phyloP scores from a whole-genome alignment of 768 basidiomycete genomes.

The Mycena epipterygia region DNA sequence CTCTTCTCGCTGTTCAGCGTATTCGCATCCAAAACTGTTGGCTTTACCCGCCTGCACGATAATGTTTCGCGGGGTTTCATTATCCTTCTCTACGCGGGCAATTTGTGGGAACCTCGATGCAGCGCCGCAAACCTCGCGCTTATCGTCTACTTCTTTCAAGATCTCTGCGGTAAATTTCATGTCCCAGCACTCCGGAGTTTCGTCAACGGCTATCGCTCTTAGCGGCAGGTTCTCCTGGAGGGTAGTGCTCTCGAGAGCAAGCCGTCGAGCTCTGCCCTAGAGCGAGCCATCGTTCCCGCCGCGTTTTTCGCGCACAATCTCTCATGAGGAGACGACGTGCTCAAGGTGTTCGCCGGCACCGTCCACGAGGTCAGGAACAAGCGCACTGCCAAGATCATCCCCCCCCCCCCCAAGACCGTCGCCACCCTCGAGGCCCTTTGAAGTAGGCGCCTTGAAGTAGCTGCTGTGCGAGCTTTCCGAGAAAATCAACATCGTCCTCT shows the following conservation, averaged over 20 bases:
- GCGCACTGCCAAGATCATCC: constrained; percentile 85
- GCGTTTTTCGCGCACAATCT: constrained; percentile 40
- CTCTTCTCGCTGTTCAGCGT: too few species aligned
- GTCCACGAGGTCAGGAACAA: constrained; percentile 94
- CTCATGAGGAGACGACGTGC: constrained; percentile 75
- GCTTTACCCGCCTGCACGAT: too few species aligned
- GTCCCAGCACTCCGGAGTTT: too few species aligned
- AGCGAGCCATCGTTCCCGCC: constrained; percentile 37
- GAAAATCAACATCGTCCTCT: constrained; percentile 90
- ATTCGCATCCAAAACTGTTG: too few species aligned
- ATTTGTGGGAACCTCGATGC: too few species aligned
- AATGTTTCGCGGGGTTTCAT: too few species aligned
- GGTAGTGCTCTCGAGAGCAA: constrained; percentile 52
- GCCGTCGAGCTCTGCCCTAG: constrained; percentile 32
- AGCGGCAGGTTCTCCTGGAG: too few species aligned
- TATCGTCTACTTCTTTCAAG: too few species aligned
- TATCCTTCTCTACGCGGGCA: too few species aligned
- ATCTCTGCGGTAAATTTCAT: too few species aligned
- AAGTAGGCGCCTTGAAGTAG: constrained; percentile 95
- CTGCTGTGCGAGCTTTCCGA: constrained; percentile 89
- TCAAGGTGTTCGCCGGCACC: constrained; percentile 92
- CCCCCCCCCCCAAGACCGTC: constrained; percentile 96
- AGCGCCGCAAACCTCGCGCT: too few species aligned
- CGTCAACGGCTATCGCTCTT: too few species aligned
- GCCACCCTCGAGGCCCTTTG: constrained; percentile 92